Conservation (phyloP, 1,139 yeast species). For the Keqinozyma sinolaborantium region DNA sequence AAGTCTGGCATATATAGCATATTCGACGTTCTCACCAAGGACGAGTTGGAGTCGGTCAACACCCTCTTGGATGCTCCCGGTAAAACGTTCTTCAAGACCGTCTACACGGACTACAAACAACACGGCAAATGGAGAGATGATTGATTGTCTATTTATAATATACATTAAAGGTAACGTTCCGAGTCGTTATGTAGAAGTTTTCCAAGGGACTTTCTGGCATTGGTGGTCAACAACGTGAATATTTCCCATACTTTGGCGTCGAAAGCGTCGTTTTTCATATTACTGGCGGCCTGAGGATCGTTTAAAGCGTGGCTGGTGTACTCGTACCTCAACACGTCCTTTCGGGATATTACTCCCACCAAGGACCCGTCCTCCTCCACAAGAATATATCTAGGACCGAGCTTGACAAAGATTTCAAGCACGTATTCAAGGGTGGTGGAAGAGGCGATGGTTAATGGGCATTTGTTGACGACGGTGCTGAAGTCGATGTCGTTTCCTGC, state of each 20-base stretch:
- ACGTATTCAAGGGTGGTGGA: slow-evolving; percentile 59
- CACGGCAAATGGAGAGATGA: slow-evolving; percentile 82
- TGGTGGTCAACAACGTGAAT: slow-evolving; percentile 20
- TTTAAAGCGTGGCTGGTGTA: slow-evolving; percentile 25
- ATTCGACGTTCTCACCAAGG: slow-evolving; percentile 65
- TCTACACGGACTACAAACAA: slow-evolving; percentile 71
- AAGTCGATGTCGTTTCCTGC: slow-evolving; percentile 20
- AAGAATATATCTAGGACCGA: slow-evolving; percentile 77
- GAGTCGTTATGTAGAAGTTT: slow-evolving; percentile 30
- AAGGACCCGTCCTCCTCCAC: slow-evolving; percentile 56
- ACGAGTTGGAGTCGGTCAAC: slow-evolving; percentile 64
- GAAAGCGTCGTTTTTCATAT: slow-evolving; percentile 15
- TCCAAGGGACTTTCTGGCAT: slow-evolving; percentile 22
- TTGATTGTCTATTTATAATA: slow-evolving; percentile 13
- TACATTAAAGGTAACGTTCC: slow-evolving; percentile 17
- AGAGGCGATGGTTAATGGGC: slow-evolving; percentile 62
- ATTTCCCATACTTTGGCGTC: slow-evolving; percentile 39
- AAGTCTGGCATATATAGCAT: slow-evolving; percentile 57
- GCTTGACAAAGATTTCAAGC: slow-evolving; percentile 65
- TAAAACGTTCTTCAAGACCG: slow-evolving; percentile 59
- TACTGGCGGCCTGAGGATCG: slow-evolving; percentile 6
- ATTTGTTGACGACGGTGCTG: slow-evolving; percentile 48
- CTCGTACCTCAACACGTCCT: slow-evolving; percentile 62
- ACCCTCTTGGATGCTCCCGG: slow-evolving; percentile 71
- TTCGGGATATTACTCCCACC: slow-evolving; percentile 62